Percentiles rank a stretch among this genome's conserved stretches.
Evolutionary conservation across 116 monocot genomes (phyloP).

Genomic region (Dioscorea cayenensis): DNA sequence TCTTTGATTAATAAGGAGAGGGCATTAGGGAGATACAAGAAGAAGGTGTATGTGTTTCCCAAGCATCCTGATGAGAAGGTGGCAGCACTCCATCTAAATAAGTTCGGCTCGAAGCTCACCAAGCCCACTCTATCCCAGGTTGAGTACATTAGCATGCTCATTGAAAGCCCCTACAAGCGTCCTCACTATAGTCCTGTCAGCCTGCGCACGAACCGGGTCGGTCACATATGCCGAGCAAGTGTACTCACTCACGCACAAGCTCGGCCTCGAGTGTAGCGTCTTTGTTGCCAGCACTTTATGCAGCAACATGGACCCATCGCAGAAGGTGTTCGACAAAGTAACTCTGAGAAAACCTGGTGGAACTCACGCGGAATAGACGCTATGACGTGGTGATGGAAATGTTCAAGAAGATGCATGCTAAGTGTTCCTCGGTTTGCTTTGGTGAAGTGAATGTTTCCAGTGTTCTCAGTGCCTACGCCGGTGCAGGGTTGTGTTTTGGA

Average conservation of each 20-base stretch:
- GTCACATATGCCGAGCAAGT: slow-evolving; percentile 7
- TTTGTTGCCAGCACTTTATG: slow-evolving; percentile 18
- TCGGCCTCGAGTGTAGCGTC: slow-evolving; percentile 4
- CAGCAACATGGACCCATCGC: slow-evolving; percentile 7
- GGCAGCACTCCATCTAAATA: no score
- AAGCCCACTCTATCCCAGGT: no score
- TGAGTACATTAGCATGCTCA: no score
- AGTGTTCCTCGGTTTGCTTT: not conserved
- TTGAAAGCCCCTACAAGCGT: no score
- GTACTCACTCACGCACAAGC: slow-evolving; percentile 13
- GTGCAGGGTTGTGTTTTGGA: slow-evolving; percentile 8
- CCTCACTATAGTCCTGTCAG: slow-evolving; percentile 12
- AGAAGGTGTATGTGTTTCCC: no score
- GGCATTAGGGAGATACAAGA: no score
- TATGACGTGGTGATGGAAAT: slow-evolving; percentile 2
- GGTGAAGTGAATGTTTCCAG: slow-evolving; percentile 27
- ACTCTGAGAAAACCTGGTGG: slow-evolving; percentile 20
- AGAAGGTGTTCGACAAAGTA: slow-evolving; percentile 30
- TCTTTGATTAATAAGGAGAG: no score
- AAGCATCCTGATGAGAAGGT: no score
- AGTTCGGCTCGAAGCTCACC: no score
- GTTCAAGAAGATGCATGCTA: slow-evolving; percentile 9
- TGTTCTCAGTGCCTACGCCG: slow-evolving; percentile 17
- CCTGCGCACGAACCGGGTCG: slow-evolving; percentile 6
- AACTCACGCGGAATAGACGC: slow-evolving; percentile 8